A percentile compares a stretch with the other conserved stretches of the same genome.
These are phyloP conservation scores for Penicillium arizonense DNA, from an alignment of 495 filamentous ascomycete species.

Conservation along the genomic window DNA sequence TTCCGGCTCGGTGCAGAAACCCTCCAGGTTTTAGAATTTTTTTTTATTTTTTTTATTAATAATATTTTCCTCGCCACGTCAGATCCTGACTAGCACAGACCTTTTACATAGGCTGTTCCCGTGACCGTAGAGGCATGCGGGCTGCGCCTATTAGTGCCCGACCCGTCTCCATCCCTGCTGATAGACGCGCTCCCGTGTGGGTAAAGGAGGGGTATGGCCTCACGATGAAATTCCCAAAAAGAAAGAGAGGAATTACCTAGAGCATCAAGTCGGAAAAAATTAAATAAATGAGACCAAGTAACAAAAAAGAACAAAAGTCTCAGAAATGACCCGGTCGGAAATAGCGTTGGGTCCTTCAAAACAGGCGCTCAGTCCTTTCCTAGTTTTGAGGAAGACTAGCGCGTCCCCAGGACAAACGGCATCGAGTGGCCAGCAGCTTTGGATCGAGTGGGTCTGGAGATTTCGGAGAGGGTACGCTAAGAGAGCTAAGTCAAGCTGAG, in stretches of 20 bases:
- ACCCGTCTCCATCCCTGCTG: conserved; percentile 26
- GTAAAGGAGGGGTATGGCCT: conserved; percentile 7
- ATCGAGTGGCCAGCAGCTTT: conserved; percentile 28
- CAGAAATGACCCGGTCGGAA: conserved; percentile 12
- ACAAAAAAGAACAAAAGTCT: conserved; percentile 12
- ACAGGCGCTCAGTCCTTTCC: conserved; percentile 24
- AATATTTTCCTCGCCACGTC: conserved; percentile 4
- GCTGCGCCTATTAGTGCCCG: conserved; percentile 38
- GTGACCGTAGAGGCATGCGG: conserved; percentile 42
- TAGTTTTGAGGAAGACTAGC: conserved; percentile 22
- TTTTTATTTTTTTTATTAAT: too few species aligned
- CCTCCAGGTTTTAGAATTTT: too few species aligned
- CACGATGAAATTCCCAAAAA: conserved; percentile 1
- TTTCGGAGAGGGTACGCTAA: conserved; percentile 19
- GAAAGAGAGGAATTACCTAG: background rate
- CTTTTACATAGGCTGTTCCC: conserved; percentile 36
- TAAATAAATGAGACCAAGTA: background rate
- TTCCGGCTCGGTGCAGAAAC: conserved; percentile 5
- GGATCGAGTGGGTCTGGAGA: conserved; percentile 18
- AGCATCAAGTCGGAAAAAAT: background rate
- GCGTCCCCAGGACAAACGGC: conserved; percentile 21
- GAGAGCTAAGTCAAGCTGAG: conserved; percentile 7
- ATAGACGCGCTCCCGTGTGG: conserved; percentile 36
- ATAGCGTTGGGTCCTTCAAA: conserved; percentile 9
- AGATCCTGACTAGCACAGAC: conserved; percentile 6